Evolutionary conservation across 139 green algal genomes (phyloP).

Genomic region (Dunaliella primolecta): DNA sequence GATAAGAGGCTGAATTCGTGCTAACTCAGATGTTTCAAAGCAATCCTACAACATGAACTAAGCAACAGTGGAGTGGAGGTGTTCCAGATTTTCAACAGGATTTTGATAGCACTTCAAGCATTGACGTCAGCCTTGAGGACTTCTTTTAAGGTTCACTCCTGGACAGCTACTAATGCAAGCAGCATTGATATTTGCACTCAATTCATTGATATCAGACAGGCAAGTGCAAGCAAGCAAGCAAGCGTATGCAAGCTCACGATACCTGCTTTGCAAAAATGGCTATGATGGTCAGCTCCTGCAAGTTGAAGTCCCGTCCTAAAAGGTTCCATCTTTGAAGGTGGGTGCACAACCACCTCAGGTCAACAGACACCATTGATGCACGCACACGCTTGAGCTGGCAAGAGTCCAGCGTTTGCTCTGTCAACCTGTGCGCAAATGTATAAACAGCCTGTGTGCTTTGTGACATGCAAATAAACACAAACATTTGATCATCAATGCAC

Average conservation of each 20-base stretch:
- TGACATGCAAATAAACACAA: too few species aligned
- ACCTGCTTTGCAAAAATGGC: conserved; percentile 68
- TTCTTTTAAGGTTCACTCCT: too few species aligned
- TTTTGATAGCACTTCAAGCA: too few species aligned
- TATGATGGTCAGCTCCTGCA: conserved; percentile 61
- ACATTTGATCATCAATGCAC: too few species aligned
- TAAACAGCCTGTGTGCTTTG: too few species aligned
- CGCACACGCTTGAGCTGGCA: conserved; percentile 71
- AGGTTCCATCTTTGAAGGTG: conserved; percentile 68
- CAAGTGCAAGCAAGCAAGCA: too few species aligned
- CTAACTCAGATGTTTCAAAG: too few species aligned
- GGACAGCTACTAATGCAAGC: not conserved
- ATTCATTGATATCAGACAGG: not conserved
- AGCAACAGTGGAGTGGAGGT: too few species aligned
- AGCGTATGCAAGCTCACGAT: not conserved
- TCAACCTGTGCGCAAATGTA: conserved; percentile 40
- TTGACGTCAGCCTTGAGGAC: too few species aligned
- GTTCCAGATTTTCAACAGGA: too few species aligned
- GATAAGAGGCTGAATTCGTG: too few species aligned
- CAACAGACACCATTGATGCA: conserved; percentile 46
- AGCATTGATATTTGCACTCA: not conserved
- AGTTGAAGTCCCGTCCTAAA: conserved; percentile 63
- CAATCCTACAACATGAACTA: too few species aligned
- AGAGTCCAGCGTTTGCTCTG: conserved; percentile 67
- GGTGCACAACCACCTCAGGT: conserved; percentile 59